Conservation (phyloP, 2,329 filamentous ascomycete species). For the Gaeumannomyces sp. region DNA sequence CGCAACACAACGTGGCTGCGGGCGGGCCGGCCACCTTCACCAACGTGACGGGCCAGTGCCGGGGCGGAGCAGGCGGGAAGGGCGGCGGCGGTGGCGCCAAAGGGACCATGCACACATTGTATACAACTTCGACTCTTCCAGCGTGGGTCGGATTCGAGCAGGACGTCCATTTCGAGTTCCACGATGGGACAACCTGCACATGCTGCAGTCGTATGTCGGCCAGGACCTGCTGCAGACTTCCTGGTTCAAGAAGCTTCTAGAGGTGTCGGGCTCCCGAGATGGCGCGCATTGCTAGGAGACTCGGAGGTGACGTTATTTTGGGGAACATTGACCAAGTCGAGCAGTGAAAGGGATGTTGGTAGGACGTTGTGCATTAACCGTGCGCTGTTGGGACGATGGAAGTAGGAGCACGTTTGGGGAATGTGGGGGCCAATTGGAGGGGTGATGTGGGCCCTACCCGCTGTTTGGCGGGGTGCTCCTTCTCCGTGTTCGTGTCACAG, state of each 20-base stretch:
- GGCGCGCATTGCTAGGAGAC: too few relatives aligned
- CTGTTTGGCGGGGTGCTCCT: not conserved
- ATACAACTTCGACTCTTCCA: not conserved
- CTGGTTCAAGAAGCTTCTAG: not conserved
- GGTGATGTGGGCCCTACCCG: too few relatives aligned
- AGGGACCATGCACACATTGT: not conserved
- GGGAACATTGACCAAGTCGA: too few relatives aligned
- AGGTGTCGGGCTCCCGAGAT: too few relatives aligned
- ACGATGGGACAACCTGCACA: not conserved
- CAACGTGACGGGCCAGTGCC: conserved; percentile 1
- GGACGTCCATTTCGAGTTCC: not conserved
- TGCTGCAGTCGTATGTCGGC: not conserved
- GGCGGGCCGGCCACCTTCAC: not conserved
- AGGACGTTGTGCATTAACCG: too few relatives aligned
- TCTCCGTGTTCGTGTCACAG: too few relatives aligned
- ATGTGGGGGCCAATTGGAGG: not conserved
- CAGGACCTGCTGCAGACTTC: conserved; percentile 2
- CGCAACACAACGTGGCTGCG: not conserved
- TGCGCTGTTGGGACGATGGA: too few relatives aligned
- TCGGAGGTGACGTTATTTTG: too few relatives aligned
- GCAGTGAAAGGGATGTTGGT: too few relatives aligned
- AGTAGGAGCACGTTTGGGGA: not conserved
- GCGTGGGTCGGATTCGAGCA: not conserved
- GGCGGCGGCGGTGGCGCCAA: not conserved
- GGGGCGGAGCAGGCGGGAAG: not conserved